Evolutionary conservation across 1,139 yeast species (phyloP), one percentile per base, ranked within the genome.

Genomic region (Meyerozyma guilliermondii): DNA sequence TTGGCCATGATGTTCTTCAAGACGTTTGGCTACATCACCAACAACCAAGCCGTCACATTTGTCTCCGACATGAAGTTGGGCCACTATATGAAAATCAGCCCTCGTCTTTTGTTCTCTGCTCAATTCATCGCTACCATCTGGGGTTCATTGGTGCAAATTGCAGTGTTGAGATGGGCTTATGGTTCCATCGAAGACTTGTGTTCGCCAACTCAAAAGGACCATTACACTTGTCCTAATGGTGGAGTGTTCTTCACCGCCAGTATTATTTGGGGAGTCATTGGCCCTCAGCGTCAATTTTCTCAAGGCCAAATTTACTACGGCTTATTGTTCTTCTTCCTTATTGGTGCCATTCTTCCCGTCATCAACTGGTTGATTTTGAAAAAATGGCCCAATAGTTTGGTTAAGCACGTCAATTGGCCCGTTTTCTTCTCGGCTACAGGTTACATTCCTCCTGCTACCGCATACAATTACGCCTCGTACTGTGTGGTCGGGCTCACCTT

Each of bases 31-130:
- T 71, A 74, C 56, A 75, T 75, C 51, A 76, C 79, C 45, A 75
- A 74, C 62, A 69, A 68, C 51, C 81, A 76, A 57, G 81, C 80
- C n/a, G 66, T 76, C 40, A 66, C 74, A 28, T 66, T 74, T 50
- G 74, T 74, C 29, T 77, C 75, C 56, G 80, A 76, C 59, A 66
- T 75, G 71, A 77, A 76, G 54, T 63, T 76, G 54, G 81, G 80
- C 33, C 73, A 75, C 49, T 76, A 76, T 59, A 71, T 76, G 76
- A 76, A 75, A 56, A 60, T 73, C 29, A 68, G 74, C 18, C 81
- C 81, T 39, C 62, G 74, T 43, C 49, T 63, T 55, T 52, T 68
- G 53, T 76, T 76, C 54, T 54, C 62, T 43, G 71, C 73, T 24
- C 80, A 76, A 59, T 57, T 75, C 45, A 50, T 68, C 50, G 76